Evolutionary conservation across 306 rosid genomes (phyloP).

Genomic region (Dryas alaskensis): DNA sequence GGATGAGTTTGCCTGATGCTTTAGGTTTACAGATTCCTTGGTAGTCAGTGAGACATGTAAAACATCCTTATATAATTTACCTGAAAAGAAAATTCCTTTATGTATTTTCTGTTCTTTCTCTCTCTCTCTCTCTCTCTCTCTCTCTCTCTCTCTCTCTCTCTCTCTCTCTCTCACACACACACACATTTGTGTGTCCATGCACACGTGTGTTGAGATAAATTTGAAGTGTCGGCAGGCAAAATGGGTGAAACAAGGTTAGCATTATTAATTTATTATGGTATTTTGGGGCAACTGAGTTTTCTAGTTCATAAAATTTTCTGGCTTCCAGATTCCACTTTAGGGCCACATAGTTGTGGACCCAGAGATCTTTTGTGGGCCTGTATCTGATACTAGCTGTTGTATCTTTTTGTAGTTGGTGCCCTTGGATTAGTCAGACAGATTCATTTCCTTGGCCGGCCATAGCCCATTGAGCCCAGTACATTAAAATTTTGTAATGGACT

Average conservation of each 20-base stretch:
- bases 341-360: slow-evolving; percentile 28
- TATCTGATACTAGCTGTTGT: slow-evolving; percentile 17
- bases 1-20: slow-evolving; percentile 11
- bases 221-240: slow-evolving; percentile 59
- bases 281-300: slow-evolving; percentile 27
- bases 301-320: slow-evolving; percentile 17
- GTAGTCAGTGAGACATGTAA: slow-evolving; percentile 25
- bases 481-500: slow-evolving; percentile 19
- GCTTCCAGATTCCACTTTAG: slow-evolving; percentile 1
- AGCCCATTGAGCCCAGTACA: slow-evolving; percentile 27
- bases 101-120: background rate
- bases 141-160: no score
- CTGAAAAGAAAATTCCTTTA: background rate
- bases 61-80: slow-evolving; percentile 25
- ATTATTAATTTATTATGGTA: background rate
- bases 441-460: slow-evolving; percentile 4
- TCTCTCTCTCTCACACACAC: no score
- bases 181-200: background rate
- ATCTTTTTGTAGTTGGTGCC: slow-evolving; percentile 14
- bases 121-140: no score
- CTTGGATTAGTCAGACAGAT: slow-evolving; percentile 21
- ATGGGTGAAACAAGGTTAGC: slow-evolving; percentile 18
- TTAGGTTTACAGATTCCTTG: slow-evolving; percentile 21
- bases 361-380: slow-evolving; percentile 30
- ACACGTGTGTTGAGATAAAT: background rate